Conservation (phyloP, 805 yeast genomes). For the Suhomyces pyralidae region DNA sequence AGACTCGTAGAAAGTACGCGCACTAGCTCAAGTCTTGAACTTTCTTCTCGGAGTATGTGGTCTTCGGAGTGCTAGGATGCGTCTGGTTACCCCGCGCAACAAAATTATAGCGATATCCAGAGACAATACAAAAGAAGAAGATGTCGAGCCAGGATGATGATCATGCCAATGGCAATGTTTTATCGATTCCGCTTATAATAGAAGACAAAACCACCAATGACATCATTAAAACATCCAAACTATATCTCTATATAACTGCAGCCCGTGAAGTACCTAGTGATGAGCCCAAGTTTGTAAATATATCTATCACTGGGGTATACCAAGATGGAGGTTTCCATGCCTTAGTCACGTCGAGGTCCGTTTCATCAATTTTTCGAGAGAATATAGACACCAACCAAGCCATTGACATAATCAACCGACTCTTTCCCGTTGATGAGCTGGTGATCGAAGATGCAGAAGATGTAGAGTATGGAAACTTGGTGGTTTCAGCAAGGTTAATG, state of each 20-base stretch:
- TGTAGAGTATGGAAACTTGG: background rate
- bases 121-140: background rate
- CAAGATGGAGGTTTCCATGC: constrained; percentile 21
- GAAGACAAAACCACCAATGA: constrained; percentile 13
- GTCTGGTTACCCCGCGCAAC: background rate
- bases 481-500: background rate
- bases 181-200: constrained; percentile 15
- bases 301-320: constrained; percentile 16
- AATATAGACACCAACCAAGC: constrained; percentile 16
- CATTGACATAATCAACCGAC: constrained; percentile 11
- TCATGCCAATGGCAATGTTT: constrained; percentile 1
- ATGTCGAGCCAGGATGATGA: background rate
- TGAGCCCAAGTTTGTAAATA: constrained; percentile 9
- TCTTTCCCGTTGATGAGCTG: constrained; percentile 15
- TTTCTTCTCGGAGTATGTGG: background rate
- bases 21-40: background rate
- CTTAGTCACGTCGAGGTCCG: constrained; percentile 8
- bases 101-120: background rate
- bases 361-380: background rate
- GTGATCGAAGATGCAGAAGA: constrained; percentile 9
- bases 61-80: background rate
- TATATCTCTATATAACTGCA: constrained; percentile 16
- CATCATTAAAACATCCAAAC: constrained; percentile 12
- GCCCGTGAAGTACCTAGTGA: constrained; percentile 5
- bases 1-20: no score